Evolutionary conservation across 2,329 filamentous ascomycete species (phyloP).

Genomic region (Harringtonia lauricola): DNA sequence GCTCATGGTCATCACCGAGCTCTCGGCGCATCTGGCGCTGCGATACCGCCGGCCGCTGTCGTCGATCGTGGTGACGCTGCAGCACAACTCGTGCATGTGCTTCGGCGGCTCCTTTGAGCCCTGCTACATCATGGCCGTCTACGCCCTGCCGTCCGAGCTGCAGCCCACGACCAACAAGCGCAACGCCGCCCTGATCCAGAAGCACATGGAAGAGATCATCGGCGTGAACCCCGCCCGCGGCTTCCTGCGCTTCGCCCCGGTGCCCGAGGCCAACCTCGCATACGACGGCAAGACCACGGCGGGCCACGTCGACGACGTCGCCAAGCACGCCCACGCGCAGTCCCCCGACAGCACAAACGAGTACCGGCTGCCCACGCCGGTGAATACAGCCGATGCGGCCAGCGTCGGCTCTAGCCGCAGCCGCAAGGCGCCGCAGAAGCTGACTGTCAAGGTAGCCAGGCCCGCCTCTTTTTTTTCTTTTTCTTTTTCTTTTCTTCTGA

Average conservation of each 20-base stretch:
- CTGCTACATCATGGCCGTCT: slow-evolving; percentile 68
- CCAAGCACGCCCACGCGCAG: slow-evolving; percentile 18
- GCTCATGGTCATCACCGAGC: slow-evolving; percentile 60
- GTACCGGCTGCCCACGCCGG: background rate
- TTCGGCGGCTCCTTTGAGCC: slow-evolving; percentile 68
- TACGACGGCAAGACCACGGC: slow-evolving; percentile 59
- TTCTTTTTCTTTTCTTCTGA: background rate
- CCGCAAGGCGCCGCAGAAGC: slow-evolving; percentile 18
- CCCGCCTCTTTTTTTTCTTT: too few relatives aligned
- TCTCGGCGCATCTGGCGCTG: slow-evolving; percentile 61
- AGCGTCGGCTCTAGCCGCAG: background rate
- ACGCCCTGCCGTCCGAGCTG: slow-evolving; percentile 56
- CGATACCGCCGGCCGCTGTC: slow-evolving; percentile 66
- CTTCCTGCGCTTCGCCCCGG: slow-evolving; percentile 59
- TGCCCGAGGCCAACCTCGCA: slow-evolving; percentile 61
- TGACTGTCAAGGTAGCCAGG: slow-evolving; percentile 26
- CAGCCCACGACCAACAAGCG: slow-evolving; percentile 69
- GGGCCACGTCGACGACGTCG: slow-evolving; percentile 52
- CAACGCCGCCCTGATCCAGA: slow-evolving; percentile 67
- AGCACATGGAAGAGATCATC: slow-evolving; percentile 61
- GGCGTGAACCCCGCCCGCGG: slow-evolving; percentile 57
- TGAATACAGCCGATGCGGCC: background rate
- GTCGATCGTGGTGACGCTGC: slow-evolving; percentile 64
- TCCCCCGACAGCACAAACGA: too few relatives aligned
- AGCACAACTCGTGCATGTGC: slow-evolving; percentile 63